Percentiles rank a stretch among this genome's conserved stretches.
phyloP scores from a whole-genome alignment of 1,284 basidiomycete genomes.

The Uromyces viciae-fabae region DNA sequence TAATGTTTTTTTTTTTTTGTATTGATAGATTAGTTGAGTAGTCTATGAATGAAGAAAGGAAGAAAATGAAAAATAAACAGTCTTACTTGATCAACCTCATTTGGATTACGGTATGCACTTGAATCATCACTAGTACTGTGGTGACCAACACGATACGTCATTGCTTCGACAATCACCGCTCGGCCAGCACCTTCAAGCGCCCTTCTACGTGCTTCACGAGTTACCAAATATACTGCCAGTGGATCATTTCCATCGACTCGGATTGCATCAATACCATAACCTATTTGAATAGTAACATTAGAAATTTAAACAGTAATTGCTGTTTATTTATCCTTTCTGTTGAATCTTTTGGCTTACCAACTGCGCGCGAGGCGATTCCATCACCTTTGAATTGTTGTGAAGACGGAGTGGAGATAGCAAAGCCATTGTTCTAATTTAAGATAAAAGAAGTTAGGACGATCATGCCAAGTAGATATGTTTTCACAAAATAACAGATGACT shows the following conservation, averaged over 20 bases:
- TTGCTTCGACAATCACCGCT: slow-evolving; percentile 82
- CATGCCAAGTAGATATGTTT: slow-evolving; percentile 72
- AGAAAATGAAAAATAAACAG: slow-evolving; percentile 4
- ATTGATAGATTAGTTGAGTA: neutral
- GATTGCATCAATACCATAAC: slow-evolving; percentile 46
- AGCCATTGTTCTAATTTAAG: slow-evolving; percentile 84
- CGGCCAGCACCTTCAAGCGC: slow-evolving; percentile 71
- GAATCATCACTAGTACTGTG: slow-evolving; percentile 93
- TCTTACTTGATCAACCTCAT: slow-evolving; percentile 70
- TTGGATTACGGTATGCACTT: slow-evolving; percentile 76
- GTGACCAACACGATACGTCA: slow-evolving; percentile 92
- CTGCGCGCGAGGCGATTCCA: slow-evolving; percentile 85
- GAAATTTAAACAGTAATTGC: neutral
- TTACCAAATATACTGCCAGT: slow-evolving; percentile 76
- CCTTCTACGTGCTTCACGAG: slow-evolving; percentile 70
- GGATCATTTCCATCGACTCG: slow-evolving; percentile 90
- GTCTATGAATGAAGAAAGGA: neutral
- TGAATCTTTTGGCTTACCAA: slow-evolving; percentile 57
- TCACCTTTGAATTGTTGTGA: slow-evolving; percentile 86
- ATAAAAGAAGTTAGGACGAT: slow-evolving; percentile 67
- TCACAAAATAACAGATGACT: slow-evolving; percentile 57
- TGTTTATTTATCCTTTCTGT: neutral
- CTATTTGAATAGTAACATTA: neutral
- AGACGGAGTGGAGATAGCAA: slow-evolving; percentile 88
- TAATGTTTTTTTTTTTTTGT: neutral